Evolutionary conservation across 371 early-diverging fungal genomes (phyloP).

Genomic region (Mucor indicus): DNA sequence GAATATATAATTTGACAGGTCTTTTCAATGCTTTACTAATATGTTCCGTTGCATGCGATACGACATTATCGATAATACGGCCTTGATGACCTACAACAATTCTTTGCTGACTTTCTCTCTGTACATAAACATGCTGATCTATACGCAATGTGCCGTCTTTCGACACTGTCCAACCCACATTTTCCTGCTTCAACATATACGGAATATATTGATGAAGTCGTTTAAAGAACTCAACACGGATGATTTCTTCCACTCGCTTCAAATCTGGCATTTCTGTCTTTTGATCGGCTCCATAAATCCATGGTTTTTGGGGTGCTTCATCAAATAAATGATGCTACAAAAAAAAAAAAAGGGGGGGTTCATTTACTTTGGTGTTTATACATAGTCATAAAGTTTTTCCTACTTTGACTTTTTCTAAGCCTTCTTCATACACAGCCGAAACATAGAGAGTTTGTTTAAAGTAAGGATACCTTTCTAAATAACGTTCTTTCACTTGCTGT

Average conservation of each 20-base stretch:
- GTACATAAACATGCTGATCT: constrained; percentile 54
- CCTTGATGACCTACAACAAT: constrained; percentile 57
- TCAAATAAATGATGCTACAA: constrained; percentile 36
- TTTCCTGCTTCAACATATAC: constrained; percentile 63
- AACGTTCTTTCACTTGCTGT: constrained; percentile 28
- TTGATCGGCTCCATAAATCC: constrained; percentile 63
- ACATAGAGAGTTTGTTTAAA: constrained; percentile 39
- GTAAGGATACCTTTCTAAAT: constrained; percentile 19
- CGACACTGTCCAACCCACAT: constrained; percentile 66
- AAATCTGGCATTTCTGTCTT: constrained; percentile 64
- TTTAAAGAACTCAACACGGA: constrained; percentile 69
- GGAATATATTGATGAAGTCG: constrained; percentile 62
- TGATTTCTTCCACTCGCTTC: constrained; percentile 68
- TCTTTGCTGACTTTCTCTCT: constrained; percentile 51
- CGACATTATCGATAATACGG: constrained; percentile 42
- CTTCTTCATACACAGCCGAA: constrained; percentile 42
- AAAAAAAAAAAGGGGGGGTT: background rate
- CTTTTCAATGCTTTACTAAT: constrained; percentile 45
- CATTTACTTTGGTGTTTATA: background rate
- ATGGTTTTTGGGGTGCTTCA: constrained; percentile 45
- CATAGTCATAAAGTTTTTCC: too few species aligned
- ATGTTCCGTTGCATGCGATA: constrained; percentile 37
- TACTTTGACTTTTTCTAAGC: constrained; percentile 37
- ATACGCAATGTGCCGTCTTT: constrained; percentile 46
- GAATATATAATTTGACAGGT: constrained; percentile 50